Percentiles rank a stretch among this genome's conserved stretches.
These are phyloP conservation scores for Hyphodiscus sp. DNA, from an alignment of 2,329 filamentous ascomycete genomes.

Conservation along the genomic window DNA sequence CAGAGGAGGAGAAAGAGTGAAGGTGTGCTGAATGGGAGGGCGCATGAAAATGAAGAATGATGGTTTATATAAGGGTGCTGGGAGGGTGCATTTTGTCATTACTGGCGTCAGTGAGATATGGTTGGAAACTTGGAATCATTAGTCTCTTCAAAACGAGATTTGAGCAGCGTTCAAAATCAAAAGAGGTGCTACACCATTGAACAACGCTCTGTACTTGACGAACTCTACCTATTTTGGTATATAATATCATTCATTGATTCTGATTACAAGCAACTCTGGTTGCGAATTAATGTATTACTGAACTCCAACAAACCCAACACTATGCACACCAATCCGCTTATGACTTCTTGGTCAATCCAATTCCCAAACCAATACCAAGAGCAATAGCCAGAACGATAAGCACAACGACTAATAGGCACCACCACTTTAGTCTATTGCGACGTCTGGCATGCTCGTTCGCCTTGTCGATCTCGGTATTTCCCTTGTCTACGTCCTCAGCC, in stretches of 20 bases:
- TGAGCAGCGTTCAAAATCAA: not conserved
- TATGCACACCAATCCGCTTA: not conserved
- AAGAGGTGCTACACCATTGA: not conserved
- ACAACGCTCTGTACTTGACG: not conserved
- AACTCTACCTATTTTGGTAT: not conserved
- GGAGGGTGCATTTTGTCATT: slow-evolving; percentile 3
- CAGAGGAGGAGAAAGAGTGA: slow-evolving; percentile 28
- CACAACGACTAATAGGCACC: slow-evolving; percentile 57
- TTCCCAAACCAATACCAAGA: slow-evolving; percentile 41
- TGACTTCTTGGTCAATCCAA: slow-evolving; percentile 23
- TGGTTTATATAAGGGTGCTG: slow-evolving; percentile 5
- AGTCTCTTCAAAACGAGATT: not conserved
- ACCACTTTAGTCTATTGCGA: slow-evolving; percentile 76
- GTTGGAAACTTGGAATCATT: not conserved
- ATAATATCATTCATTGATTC: not conserved
- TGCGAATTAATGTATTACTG: slow-evolving; percentile 1
- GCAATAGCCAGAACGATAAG: slow-evolving; percentile 54
- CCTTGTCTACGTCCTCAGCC: slow-evolving; percentile 59
- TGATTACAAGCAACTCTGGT: not conserved
- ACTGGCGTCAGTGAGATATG: not conserved
- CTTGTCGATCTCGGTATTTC: slow-evolving; percentile 61
- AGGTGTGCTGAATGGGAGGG: slow-evolving; percentile 31
- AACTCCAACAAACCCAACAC: slow-evolving; percentile 1
- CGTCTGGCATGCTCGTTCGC: slow-evolving; percentile 61
- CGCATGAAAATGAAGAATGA: slow-evolving; percentile 25